Base-by-base conservation (phyloP, 495 filamentous ascomycete genomes). In the Penicillium daleae region DNA sequence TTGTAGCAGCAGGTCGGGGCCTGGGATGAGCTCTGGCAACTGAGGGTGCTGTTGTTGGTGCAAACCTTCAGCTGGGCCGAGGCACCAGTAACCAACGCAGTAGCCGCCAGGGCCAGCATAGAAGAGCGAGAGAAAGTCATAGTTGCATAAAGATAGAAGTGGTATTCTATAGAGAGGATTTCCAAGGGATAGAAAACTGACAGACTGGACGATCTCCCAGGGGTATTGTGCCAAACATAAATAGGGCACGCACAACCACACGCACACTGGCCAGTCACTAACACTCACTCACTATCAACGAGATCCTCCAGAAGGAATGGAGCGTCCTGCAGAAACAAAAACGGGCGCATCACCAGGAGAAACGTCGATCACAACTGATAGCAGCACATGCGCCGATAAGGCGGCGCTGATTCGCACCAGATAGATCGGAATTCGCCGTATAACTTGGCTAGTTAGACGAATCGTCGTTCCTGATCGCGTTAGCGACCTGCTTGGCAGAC, bases 1-100 rank as follows among this genome's bases (percentile, higher is more conserved):
- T 92, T 89, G 74, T 89, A 91, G 78, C 91, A 95, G 78, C 92
- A 94, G 21, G 82, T 82, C 60, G 87, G 77, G n/a, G 74, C 52
- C 59, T 70, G 65, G 37, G 71, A 69, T 17, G 70, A 74, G 63
- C 71, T 76, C 8, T 76, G 71, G 63, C 79, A 81, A 68, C 78
- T 81, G 42, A 77, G 63, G 13, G 69, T 66, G 33, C 56, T 71
- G 66, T 71, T 62, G 49, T 56, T 65, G 62, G 61, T 57, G 63
- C 77, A 80, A 24, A 71, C 63, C 37, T 69, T 51, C 12, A 73
- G 56, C 42, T 56, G 37, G 42, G 73, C 73, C 39, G 67, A 55
- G 17, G 61, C 69, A 17, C 70, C 61, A n/a, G 66, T 55, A 55
- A 66, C 35, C 5, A 72, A 29, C 21, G 56, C 57, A 46, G 68